Evolutionary conservation across 768 basidiomycete genomes (phyloP).

Genomic region (Suillus paluster): DNA sequence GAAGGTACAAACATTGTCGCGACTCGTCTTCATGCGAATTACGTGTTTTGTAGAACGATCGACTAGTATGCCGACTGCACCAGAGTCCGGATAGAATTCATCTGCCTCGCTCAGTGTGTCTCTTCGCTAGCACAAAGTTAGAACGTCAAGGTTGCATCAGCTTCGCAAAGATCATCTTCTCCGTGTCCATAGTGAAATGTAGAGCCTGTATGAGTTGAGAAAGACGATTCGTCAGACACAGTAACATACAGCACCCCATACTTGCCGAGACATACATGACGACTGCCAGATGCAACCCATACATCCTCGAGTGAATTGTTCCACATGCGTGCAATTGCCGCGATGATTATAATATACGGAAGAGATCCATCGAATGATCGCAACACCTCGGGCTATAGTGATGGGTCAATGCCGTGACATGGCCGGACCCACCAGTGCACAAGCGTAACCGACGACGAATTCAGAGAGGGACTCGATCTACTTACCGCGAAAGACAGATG

Average conservation of each 20-base stretch:
- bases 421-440: background rate
- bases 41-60: slow-evolving; percentile 55
- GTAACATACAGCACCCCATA: background rate
- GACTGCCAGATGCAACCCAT: slow-evolving; percentile 67
- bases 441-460: background rate
- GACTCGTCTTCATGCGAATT: slow-evolving; percentile 61
- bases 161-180: slow-evolving; percentile 56
- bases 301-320: slow-evolving; percentile 48
- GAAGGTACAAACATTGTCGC: slow-evolving; percentile 56
- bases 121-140: slow-evolving; percentile 53
- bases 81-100: slow-evolving; percentile 67
- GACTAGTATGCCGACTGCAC: slow-evolving; percentile 68
- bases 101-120: slow-evolving; percentile 73
- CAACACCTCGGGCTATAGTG: background rate
- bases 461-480: background rate
- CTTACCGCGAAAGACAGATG: background rate
- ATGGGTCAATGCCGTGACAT: background rate
- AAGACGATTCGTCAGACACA: background rate
- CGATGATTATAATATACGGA: slow-evolving; percentile 38
- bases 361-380: background rate
- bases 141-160: slow-evolving; percentile 52
- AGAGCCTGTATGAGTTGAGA: slow-evolving; percentile 15
- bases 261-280: slow-evolving; percentile 43
- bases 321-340: slow-evolving; percentile 55
- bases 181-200: slow-evolving; percentile 50